These are phyloP conservation scores for Erodium chrysanthum DNA, from an alignment of 441 rosid species.

Conservation along the genomic window DNA sequence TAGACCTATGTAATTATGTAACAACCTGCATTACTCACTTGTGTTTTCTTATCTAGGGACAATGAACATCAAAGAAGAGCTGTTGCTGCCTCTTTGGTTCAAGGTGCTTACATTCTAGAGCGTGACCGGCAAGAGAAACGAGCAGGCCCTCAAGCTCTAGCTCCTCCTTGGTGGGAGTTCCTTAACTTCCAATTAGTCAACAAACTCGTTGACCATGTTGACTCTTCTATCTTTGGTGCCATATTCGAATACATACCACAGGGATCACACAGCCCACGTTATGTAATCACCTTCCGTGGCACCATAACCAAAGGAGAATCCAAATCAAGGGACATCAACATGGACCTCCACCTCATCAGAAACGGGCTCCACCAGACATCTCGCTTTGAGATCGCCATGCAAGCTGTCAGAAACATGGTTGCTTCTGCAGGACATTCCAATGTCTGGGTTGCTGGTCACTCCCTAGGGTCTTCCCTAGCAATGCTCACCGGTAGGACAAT, in stretches of 20 bases:
- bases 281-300: slow-evolving; percentile 72
- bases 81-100: slow-evolving; percentile 71
- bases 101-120: slow-evolving; percentile 70
- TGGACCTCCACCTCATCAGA: slow-evolving; percentile 54
- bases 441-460: slow-evolving; percentile 90
- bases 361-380: slow-evolving; percentile 69
- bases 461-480: slow-evolving; percentile 82
- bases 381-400: slow-evolving; percentile 68
- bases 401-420: slow-evolving; percentile 59
- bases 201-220: slow-evolving; percentile 60
- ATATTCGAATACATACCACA: slow-evolving; percentile 53
- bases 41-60: slow-evolving; percentile 35
- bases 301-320: slow-evolving; percentile 69
- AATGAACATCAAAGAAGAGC: slow-evolving; percentile 57
- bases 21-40: not conserved
- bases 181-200: slow-evolving; percentile 53
- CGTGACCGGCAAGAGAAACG: slow-evolving; percentile 83
- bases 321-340: slow-evolving; percentile 51
- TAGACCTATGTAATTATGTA: not conserved
- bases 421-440: slow-evolving; percentile 52
- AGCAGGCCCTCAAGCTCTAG: slow-evolving; percentile 49
- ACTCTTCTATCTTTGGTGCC: slow-evolving; percentile 75
- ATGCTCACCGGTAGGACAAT: slow-evolving; percentile 67
- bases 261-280: slow-evolving; percentile 40
- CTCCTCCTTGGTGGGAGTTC: slow-evolving; percentile 82